A percentile compares a stretch with the other conserved stretches of the same genome.
These are phyloP conservation scores for Rugosomyces carneus DNA, from an alignment of 1,284 basidiomycete species.

Conservation along the genomic window DNA sequence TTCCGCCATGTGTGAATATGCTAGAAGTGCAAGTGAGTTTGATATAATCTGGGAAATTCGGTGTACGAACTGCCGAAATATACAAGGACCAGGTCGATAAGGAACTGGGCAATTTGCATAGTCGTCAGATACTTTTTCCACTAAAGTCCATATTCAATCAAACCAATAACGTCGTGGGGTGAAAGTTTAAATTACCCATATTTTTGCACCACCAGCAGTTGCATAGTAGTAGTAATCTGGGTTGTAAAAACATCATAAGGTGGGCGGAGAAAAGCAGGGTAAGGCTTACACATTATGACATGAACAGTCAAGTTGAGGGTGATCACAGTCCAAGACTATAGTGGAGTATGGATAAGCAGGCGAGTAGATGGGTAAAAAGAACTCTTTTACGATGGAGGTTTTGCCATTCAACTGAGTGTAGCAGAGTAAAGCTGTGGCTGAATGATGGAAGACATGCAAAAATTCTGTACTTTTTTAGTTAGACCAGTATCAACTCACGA, in stretches of 20 bases:
- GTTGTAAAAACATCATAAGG: slow-evolving; percentile 5
- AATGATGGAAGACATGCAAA: slow-evolving; percentile 98
- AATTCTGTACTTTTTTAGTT: slow-evolving; percentile 56
- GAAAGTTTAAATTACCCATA: slow-evolving; percentile 68
- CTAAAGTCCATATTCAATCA: slow-evolving; percentile 31
- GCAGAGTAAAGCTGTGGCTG: slow-evolving; percentile 95
- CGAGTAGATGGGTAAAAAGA: slow-evolving; percentile 11
- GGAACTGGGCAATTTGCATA: slow-evolving; percentile 94
- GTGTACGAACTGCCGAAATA: slow-evolving; percentile 86
- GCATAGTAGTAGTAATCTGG: slow-evolving; percentile 98
- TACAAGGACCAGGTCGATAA: slow-evolving; percentile 84
- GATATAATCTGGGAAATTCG: slow-evolving; percentile 8
- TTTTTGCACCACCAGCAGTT: slow-evolving; percentile 89
- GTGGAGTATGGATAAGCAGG: slow-evolving; percentile 5
- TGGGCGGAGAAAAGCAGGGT: background rate
- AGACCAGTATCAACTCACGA: slow-evolving; percentile 1
- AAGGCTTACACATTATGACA: slow-evolving; percentile 90
- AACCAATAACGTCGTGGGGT: background rate
- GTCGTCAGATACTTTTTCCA: slow-evolving; percentile 97
- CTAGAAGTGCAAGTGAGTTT: slow-evolving; percentile 34
- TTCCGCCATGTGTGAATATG: slow-evolving; percentile 77
- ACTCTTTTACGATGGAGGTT: slow-evolving; percentile 71
- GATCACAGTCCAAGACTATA: slow-evolving; percentile 95
- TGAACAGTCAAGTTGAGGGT: slow-evolving; percentile 90
- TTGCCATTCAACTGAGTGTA: slow-evolving; percentile 91